phyloP scores from a whole-genome alignment of 345 rosid genomes.

The Acer yangbiense region DNA sequence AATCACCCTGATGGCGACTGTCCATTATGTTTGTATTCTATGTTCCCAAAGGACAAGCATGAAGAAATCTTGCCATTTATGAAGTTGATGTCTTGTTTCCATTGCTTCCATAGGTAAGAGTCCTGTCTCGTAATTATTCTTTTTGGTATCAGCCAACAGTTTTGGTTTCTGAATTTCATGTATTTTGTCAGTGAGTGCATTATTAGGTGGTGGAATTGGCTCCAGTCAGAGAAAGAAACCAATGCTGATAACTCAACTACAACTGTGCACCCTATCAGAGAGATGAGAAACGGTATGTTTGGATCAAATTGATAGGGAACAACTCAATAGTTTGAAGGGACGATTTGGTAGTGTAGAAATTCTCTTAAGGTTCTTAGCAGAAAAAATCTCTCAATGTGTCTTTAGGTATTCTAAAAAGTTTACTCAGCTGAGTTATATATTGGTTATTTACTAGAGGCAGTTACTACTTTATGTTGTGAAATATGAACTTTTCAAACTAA shows the following conservation, averaged over 20 bases:
- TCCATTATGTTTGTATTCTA: slow-evolving; percentile 74
- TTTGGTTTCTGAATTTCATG: slow-evolving; percentile 16
- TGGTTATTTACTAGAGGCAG: not conserved
- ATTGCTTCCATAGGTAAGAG: slow-evolving; percentile 84
- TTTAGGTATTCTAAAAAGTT: not conserved
- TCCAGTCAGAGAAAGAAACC: slow-evolving; percentile 51
- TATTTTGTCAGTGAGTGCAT: slow-evolving; percentile 72
- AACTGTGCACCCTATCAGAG: slow-evolving; percentile 23
- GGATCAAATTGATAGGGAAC: not conserved
- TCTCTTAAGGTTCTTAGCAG: not conserved
- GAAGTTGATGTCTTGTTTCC: slow-evolving; percentile 99
- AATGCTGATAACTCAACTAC: slow-evolving; percentile 28
- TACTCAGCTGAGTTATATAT: not conserved
- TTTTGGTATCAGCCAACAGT: not conserved
- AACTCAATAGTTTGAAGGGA: not conserved
- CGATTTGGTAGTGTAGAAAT: slow-evolving; percentile 3
- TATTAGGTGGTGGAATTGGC: slow-evolving; percentile 91
- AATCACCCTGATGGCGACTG: slow-evolving; percentile 93
- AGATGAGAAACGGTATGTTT: slow-evolving; percentile 42
- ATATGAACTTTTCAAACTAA: not conserved
- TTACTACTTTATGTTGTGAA: not conserved
- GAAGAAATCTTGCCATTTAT: slow-evolving; percentile 62
- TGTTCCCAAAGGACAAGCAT: slow-evolving; percentile 57
- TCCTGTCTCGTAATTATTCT: slow-evolving; percentile 5
- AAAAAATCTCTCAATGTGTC: not conserved